These are phyloP conservation scores for Ceratobasidium sp. DNA, from an alignment of 1,284 basidiomycete species.

Conservation along the genomic window DNA sequence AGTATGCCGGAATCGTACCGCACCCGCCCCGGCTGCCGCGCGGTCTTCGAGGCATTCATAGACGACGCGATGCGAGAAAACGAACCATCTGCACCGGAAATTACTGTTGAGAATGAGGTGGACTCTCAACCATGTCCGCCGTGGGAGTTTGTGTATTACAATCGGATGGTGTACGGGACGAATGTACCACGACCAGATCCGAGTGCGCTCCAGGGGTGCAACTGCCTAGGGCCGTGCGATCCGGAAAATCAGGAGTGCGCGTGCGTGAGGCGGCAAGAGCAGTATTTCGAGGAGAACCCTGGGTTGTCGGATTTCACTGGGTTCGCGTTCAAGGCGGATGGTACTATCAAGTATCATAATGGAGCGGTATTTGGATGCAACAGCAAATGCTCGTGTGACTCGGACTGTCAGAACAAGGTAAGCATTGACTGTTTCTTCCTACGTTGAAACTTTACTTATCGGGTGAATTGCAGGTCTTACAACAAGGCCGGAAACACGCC, in stretches of 20 bases:
- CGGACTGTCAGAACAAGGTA: conserved; percentile 86
- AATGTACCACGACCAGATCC: conserved; percentile 76
- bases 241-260: conserved; percentile 75
- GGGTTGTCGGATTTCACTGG: conserved; percentile 55
- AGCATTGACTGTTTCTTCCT: conserved; percentile 51
- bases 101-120: conserved; percentile 74
- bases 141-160: conserved; percentile 84
- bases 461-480: conserved; percentile 73
- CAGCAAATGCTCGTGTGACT: conserved; percentile 81
- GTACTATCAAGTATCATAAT: conserved; percentile 65
- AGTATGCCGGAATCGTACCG: conserved; percentile 40
- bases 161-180: conserved; percentile 77
- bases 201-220: conserved; percentile 72
- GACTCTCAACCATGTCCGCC: conserved; percentile 75
- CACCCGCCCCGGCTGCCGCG: conserved; percentile 8
- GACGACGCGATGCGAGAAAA: conserved; percentile 57
- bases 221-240: conserved; percentile 79
- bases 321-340: conserved; percentile 76
- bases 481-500: conserved; percentile 76
- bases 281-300: conserved; percentile 55
- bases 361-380: conserved; percentile 91
- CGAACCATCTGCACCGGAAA: conserved; percentile 74
- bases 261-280: conserved; percentile 72
- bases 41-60: conserved; percentile 34
- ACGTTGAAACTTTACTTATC: conserved; percentile 1